Base-by-base conservation (phyloP, 2,329 filamentous ascomycete species). In the Alternaria sp. region DNA sequence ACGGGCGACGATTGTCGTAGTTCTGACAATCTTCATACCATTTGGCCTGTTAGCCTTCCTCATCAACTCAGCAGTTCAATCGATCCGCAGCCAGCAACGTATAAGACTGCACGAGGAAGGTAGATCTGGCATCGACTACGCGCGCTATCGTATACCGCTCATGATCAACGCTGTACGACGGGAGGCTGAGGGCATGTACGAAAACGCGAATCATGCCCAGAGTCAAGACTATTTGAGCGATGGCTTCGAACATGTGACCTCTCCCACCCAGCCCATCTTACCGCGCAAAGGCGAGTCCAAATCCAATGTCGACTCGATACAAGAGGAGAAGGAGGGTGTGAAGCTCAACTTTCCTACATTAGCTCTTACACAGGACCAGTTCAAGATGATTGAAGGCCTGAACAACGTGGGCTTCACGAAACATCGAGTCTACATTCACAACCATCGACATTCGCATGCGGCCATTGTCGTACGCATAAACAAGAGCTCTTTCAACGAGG, bases 391-490 rank as follows among this genome's bases (percentile, higher is more conserved):
- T 61, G 84, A 90, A 29, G 86, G 87, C 9, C 81, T 98, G 48
- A 88, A 98, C 63, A 75, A 80, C 4, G 79, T 88, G 0, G 85
- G 85, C 3, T 84, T 86, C 71, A 81, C 78, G 41, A 88, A 86
- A 67, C 86, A 83, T 64, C 83, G 84, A 0, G 85, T 93, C 3
- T 88, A 90, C 78, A 93, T 95, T 37, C 89, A 90, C 63, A 90
- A 93, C 5, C 84, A 87, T 54, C 80, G 83, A n/a, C 75, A 97
- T 73, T 91, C 86, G 59, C 94, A 98, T 77, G 94, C 93, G 0
- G 93, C 93, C 3, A 96, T 98, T 46, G 91, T 98, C 63, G 88
- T 96, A 34, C 85, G 94, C 36, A 86, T 82, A 61, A 77, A 90
- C 37, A 88, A 86, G 72, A 80, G 84, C 51, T 80, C 77, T 0